Base-by-base conservation (phyloP, 257 asterid genomes). In the Ehretia macrophylla region DNA sequence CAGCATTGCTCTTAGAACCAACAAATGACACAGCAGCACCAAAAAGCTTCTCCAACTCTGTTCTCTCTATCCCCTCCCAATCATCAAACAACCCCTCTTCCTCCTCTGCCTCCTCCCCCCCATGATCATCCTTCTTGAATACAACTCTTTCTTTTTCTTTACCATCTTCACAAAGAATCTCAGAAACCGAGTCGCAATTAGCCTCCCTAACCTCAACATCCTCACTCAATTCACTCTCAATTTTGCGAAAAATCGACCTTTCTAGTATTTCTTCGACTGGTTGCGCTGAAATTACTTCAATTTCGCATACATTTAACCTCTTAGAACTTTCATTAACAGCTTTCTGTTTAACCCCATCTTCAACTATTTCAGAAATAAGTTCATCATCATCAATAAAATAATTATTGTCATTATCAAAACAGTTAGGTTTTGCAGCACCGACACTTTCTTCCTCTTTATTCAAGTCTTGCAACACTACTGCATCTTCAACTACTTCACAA, bases 21-120 rank as follows among this genome's bases (percentile, higher is more conserved):
- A 77, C 75, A 68, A 69, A 88, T 58, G 71, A 81, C 40, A 85
- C 80, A 1, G 91, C 94, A 23, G 81, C 69, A 50, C 85, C 94
- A 59, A 88, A 88, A 8, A 5, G 50, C 70, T 71, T 75, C 64
- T 88, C 95, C 54, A 88, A 62, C 32, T 80, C 95, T 21, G 79
- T 85, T 73, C 84, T 82, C 73, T 85, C 97, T 35, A 86, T 56
- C 20, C 85, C 95, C 66, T 85, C 96, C 94, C 94, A 88, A 64
- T 88, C 93, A 69, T 74, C 85, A 46, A 73, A 50, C 47, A 45
- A 14, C 21, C 38, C 79, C 19, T 70, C 62, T 10, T 58, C 81
- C 32, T 47, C 73, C 6, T 32, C 50, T 10, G 55, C 81, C 32
- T 47, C 73, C 6, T 32, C 50, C 22, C 39, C 59, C 2, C 51